Evolutionary conservation across 1,139 yeast genomes (phyloP), one percentile per base, ranked within the genome.

Genomic region (Pichia sp.): DNA sequence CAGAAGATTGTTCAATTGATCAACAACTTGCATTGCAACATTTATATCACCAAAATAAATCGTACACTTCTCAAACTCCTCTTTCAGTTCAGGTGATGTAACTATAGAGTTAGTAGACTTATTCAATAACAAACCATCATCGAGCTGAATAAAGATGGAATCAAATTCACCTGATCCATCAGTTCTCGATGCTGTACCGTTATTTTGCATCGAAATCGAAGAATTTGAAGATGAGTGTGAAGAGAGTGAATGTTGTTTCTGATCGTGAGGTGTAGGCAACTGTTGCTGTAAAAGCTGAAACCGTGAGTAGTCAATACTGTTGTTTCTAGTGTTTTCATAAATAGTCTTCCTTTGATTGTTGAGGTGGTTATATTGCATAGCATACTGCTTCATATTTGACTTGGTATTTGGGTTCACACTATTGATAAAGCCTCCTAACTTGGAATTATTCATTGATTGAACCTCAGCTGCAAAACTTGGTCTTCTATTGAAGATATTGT

Each of bases 381-480:
- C 27, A 22, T 20, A 39, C 15, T 21, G 30, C 23, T 39, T 39
- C 8, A 13, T 16, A 22, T 14, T 13, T 3, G 25, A 14, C 22
- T 20, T 16, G 10, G 24, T 25, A 13, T 28, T 16, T 6, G 16
- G 14, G 6, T 9, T 9, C 8, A 3, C 16, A 14, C 18, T 25
- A 11, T 25, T 18, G 14, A 25, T 9, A n/a, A n/a, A n/a, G n/a
- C n/a, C n/a, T n/a, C n/a, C n/a, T n/a, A 19, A 14, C 27, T 30
- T 45, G 16, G 14, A 14, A 12, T 25, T 25, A 14, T 25, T 16
- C 8, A 14, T 25, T 5, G 27, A 11, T 25, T 68, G 67, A 12
- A 72, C 63, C 49, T 77, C 84, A 8, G 83, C 83, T 6, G 82
- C 76, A 48, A 72, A 76, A 40, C 76, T 67, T 22, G 83, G 83